These are phyloP conservation scores for Canariomyces notabilis DNA, from an alignment of 2,329 filamentous ascomycete species.

Conservation along the genomic window DNA sequence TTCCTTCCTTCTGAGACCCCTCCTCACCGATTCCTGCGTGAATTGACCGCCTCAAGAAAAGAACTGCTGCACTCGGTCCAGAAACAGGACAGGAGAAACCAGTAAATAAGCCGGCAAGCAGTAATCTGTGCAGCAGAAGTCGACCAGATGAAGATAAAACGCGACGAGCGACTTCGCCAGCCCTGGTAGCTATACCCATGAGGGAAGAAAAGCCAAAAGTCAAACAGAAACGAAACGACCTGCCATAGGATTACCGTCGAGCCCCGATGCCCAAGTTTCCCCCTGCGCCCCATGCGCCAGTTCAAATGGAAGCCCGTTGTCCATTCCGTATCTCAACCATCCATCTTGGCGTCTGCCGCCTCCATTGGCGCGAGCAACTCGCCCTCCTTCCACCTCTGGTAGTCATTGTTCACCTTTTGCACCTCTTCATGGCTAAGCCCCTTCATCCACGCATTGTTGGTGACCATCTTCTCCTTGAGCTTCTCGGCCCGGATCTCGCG, in stretches of 20 bases:
- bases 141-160: background rate
- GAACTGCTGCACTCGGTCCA: background rate
- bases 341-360: slow-evolving; percentile 15
- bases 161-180: background rate
- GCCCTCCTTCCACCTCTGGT: slow-evolving; percentile 49
- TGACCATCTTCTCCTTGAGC: slow-evolving; percentile 73
- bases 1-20: too few relatives aligned
- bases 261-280: background rate
- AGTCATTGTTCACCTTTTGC: slow-evolving; percentile 66
- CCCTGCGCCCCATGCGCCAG: slow-evolving; percentile 2
- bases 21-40: too few relatives aligned
- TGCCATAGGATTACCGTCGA: background rate
- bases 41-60: background rate
- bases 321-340: slow-evolving; percentile 9
- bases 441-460: slow-evolving; percentile 75
- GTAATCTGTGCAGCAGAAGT: background rate
- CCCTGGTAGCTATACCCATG: background rate
- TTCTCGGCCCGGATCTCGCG: slow-evolving; percentile 40
- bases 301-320: background rate
- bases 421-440: slow-evolving; percentile 73
- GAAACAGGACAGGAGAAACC: background rate
- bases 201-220: too few relatives aligned
- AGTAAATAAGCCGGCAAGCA: background rate
- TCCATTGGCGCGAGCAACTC: slow-evolving; percentile 10
- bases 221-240: background rate